A percentile compares a stretch with the other conserved stretches of the same genome.
Evolutionary conservation across 768 basidiomycete genomes (phyloP).

Genomic region (Harrya chromipes): DNA sequence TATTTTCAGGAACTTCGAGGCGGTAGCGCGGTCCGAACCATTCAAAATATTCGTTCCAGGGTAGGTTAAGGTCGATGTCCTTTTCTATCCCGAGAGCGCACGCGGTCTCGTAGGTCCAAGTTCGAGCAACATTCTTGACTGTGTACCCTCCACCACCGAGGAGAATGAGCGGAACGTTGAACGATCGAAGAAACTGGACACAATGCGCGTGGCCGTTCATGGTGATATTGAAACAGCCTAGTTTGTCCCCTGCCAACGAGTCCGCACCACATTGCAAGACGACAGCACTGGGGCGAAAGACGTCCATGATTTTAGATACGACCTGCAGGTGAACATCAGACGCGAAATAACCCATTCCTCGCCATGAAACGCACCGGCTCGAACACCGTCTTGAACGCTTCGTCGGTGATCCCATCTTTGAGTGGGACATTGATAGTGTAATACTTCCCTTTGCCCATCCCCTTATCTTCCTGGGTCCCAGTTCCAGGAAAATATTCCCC

Average conservation of each 20-base stretch:
- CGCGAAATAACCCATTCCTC: not conserved
- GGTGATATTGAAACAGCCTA: conserved; percentile 94
- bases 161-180: conserved; percentile 84
- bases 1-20: conserved; percentile 86
- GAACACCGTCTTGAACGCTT: conserved; percentile 83
- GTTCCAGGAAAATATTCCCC: conserved; percentile 81
- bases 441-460: conserved; percentile 77
- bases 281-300: conserved; percentile 83
- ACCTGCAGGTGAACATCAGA: conserved; percentile 46
- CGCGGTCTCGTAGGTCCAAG: conserved; percentile 97
- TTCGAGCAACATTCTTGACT: conserved; percentile 90
- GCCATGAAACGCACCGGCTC: conserved; percentile 65
- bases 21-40: conserved; percentile 97
- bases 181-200: conserved; percentile 78
- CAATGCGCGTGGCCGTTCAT: conserved; percentile 95
- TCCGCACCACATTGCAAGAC: conserved; percentile 96
- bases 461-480: conserved; percentile 80
- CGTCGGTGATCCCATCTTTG: conserved; percentile 92
- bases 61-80: conserved; percentile 71
- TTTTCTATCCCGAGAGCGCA: conserved; percentile 87
- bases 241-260: conserved; percentile 90
- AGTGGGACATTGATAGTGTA: conserved; percentile 93
- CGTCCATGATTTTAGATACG: conserved; percentile 79
- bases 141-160: conserved; percentile 98
- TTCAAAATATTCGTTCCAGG: conserved; percentile 90